Evolutionary conservation across 2,329 filamentous ascomycete genomes (phyloP), one percentile per base, ranked within the genome.

Genomic region (Anisogramma anomala): DNA sequence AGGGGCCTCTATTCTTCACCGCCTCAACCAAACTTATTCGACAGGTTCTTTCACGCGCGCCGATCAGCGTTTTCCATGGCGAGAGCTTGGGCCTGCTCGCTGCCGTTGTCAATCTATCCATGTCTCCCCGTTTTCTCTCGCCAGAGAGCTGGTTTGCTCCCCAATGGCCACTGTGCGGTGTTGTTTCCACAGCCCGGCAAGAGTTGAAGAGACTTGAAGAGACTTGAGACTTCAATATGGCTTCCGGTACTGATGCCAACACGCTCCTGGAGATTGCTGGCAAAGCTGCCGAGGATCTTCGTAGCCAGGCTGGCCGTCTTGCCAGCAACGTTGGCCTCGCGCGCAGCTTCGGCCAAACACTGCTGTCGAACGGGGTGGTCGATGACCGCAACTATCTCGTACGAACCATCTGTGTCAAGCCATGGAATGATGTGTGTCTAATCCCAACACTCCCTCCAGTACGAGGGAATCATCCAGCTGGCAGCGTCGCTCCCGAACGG

Each of bases 401-500:
- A 22, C 15, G 20, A 9, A 17, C 7, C 26, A 11, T 4, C 13
- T 13, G 4, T 14, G 5, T 13, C 27, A 11, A 30, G 27, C 27
- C 14, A 5, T 14, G 14, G 13, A 15, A 7, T 26, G n/a, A n/a
- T 26, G 23, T 7, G 27, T 13, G 6, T 13, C 4, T 30, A 30
- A 13, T 30, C 27, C 27, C 5, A 5, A n/a, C 14, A 23, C 6
- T 11, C 13, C 27, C 14, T 13, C 27, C 23, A 36, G 34, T 36
- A 36, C 23, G 34, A 36, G 17, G 23, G 20, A 11, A 36, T 36
- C 34, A 36, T 36, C 23, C 34, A 36, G 34, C 23, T 36, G 9
- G 34, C 34, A 27, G 34, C 34, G 18, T 36, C 34, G 7, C 34
- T 36, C 34, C 34, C 34, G 19, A 36, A 36, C 14, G 23, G 15